Evolutionary conservation across 371 early-diverging fungal species (phyloP).

Genomic region (Apophysomyces variabilis): DNA sequence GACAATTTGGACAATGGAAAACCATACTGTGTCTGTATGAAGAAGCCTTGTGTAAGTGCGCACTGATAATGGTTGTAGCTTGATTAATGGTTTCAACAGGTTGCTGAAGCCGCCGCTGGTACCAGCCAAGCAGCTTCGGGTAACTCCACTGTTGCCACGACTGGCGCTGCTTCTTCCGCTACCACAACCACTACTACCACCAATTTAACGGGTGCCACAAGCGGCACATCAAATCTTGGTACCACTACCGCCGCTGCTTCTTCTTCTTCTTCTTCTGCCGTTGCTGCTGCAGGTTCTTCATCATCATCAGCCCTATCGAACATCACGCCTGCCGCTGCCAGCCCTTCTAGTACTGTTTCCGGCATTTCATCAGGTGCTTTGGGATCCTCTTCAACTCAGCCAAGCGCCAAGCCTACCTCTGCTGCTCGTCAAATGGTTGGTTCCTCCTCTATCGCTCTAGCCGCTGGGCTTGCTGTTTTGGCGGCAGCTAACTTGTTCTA

Average conservation of each 20-base stretch:
- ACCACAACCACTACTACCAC: not conserved
- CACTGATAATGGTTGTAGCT: not conserved
- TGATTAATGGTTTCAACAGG: not conserved
- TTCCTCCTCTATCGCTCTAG: not conserved
- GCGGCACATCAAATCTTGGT: not conserved
- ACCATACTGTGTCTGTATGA: slow-evolving; percentile 31
- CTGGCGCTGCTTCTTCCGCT: not conserved
- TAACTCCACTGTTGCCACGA: not conserved
- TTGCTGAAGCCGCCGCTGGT: not conserved
- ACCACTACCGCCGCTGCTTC: not conserved
- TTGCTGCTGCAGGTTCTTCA: not conserved
- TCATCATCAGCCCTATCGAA: not conserved
- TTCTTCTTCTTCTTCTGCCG: slow-evolving; percentile 3
- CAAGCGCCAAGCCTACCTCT: slow-evolving; percentile 2
- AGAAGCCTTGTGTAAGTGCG: slow-evolving; percentile 8
- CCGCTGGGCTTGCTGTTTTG: not conserved
- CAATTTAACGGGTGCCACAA: not conserved
- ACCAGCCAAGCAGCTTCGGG: not conserved
- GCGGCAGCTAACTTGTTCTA: not conserved
- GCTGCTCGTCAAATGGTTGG: not conserved
- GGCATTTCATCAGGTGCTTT: slow-evolving; percentile 1
- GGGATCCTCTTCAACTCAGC: not conserved
- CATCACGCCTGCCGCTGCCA: not conserved
- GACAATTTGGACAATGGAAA: slow-evolving; percentile 36
- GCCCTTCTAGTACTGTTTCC: not conserved